These are phyloP conservation scores for Trichoderma citrinoviride DNA, from an alignment of 2,329 filamentous ascomycete species.

Conservation along the genomic window DNA sequence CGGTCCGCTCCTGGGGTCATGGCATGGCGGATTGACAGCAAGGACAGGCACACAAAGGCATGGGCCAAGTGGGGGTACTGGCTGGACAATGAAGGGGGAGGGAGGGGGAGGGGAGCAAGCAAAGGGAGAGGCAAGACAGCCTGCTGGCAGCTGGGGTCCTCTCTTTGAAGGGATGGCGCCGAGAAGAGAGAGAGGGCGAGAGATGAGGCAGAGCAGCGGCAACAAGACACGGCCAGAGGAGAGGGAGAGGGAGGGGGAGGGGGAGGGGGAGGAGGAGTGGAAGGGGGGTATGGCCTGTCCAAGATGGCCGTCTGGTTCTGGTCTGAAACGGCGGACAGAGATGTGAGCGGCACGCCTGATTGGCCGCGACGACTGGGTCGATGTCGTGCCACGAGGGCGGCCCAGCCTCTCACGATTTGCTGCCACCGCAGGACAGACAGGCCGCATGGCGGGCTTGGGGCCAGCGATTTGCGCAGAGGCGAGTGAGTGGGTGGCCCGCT, in stretches of 20 bases:
- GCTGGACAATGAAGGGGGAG: neutral
- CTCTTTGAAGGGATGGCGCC: neutral
- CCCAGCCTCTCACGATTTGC: slow-evolving; percentile 24
- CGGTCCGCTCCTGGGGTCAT: neutral
- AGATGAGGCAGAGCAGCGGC: neutral
- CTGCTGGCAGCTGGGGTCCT: neutral
- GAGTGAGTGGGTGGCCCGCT: neutral
- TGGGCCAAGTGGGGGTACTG: neutral
- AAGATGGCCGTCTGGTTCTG: neutral
- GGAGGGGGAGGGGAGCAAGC: neutral
- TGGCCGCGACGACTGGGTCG: slow-evolving; percentile 12
- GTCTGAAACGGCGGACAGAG: slow-evolving; percentile 21
- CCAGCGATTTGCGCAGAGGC: neutral
- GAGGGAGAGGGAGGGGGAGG: neutral
- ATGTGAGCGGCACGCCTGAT: slow-evolving; percentile 20
- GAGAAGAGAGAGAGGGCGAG: neutral
- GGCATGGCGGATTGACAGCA: slow-evolving; percentile 15
- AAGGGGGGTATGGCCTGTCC: neutral
- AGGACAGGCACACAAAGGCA: neutral
- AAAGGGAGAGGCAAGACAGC: slow-evolving; percentile 1
- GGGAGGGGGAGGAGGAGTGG: neutral
- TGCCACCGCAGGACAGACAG: slow-evolving; percentile 9
- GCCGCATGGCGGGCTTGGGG: too few relatives aligned
- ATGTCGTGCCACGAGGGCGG: slow-evolving; percentile 21
- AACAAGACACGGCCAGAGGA: neutral